Evolutionary conservation across 176 grass and related monocot species (phyloP).

Genomic region (Poa pratensis): DNA sequence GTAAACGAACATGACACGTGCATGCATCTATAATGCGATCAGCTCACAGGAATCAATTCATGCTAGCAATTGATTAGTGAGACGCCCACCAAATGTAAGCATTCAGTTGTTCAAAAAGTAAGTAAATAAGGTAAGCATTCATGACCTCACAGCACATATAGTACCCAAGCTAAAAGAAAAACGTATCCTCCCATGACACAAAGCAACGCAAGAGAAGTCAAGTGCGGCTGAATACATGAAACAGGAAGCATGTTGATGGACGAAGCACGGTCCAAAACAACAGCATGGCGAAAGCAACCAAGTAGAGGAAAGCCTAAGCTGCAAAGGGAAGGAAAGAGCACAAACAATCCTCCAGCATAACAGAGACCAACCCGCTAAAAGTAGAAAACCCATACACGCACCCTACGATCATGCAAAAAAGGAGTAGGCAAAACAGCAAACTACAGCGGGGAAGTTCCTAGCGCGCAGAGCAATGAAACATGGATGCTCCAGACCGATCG

Average conservation of each 20-base stretch:
- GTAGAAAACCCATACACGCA: not conserved
- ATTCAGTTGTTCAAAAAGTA: no score
- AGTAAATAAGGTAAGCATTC: not conserved
- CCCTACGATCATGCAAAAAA: not conserved
- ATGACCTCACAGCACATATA: not conserved
- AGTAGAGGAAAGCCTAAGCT: slow-evolving; percentile 15
- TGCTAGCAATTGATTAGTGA: not conserved
- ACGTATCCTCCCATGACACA: slow-evolving; percentile 1
- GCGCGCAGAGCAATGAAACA: not conserved
- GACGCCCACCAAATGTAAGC: not conserved
- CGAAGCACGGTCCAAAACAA: no score
- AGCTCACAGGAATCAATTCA: slow-evolving; percentile 1
- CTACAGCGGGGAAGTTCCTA: not conserved
- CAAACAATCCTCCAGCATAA: slow-evolving; percentile 12
- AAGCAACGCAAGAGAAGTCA: slow-evolving; percentile 12
- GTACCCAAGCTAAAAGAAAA: not conserved
- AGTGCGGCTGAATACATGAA: not conserved
- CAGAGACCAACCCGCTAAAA: not conserved
- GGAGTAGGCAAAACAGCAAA: not conserved
- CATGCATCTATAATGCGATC: slow-evolving; percentile 8
- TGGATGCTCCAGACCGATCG: slow-evolving; percentile 6
- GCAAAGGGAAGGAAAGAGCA: not conserved
- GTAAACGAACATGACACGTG: not conserved
- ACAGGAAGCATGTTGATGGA: slow-evolving; percentile 5
- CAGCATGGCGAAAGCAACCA: not conserved